A percentile compares a stretch with the other conserved stretches of the same genome.
phyloP scores from a whole-genome alignment of 495 filamentous ascomycete genomes.

The Aspergillus bridgeri region DNA sequence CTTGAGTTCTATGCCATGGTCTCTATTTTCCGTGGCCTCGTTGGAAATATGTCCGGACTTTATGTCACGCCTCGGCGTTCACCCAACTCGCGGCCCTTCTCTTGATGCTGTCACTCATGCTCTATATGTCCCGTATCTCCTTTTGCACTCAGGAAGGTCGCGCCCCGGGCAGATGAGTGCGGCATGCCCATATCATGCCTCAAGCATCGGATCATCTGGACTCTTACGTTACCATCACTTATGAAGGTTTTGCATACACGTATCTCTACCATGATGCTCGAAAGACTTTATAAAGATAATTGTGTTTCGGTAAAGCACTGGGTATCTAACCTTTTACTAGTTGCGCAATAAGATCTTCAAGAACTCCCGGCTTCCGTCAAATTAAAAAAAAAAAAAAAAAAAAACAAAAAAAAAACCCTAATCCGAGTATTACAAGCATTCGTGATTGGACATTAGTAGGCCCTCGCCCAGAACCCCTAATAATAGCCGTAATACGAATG shows the following conservation, averaged over 20 bases:
- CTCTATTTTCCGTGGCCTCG: not conserved
- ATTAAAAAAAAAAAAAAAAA: no score
- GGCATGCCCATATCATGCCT: not conserved
- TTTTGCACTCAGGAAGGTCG: not conserved
- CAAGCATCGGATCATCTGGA: not conserved
- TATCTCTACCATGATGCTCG: not conserved
- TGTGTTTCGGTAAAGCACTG: not conserved
- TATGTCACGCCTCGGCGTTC: not conserved
- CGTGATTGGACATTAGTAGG: not conserved
- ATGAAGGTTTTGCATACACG: not conserved
- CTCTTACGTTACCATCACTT: no score
- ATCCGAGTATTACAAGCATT: not conserved
- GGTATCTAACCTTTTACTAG: not conserved
- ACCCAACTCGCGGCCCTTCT: not conserved
- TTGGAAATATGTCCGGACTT: no score
- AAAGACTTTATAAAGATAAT: not conserved
- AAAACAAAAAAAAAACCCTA: no score
- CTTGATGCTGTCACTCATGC: not conserved
- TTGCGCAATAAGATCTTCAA: not conserved
- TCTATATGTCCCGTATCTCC: not conserved
- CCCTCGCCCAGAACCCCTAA: not conserved
- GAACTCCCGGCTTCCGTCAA: not conserved
- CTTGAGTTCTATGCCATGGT: not conserved
- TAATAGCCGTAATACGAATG: not conserved
- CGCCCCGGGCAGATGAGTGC: not conserved